These are phyloP conservation scores for Leishmania turanica DNA, from an alignment of 208 protist genomes.

Conservation along the genomic window DNA sequence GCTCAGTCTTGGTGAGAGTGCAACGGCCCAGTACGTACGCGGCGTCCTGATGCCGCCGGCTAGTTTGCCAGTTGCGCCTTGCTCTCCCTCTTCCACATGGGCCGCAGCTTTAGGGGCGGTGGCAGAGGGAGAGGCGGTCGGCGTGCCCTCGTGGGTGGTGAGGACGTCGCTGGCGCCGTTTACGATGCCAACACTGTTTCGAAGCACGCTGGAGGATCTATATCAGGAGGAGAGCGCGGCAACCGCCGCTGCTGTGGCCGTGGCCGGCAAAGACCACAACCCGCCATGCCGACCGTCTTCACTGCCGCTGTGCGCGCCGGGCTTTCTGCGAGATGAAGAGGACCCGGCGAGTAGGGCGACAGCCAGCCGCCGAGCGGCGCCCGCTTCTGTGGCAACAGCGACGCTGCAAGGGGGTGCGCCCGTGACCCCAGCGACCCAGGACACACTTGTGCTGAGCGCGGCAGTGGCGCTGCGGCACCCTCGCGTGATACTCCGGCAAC, in stretches of 20 bases:
- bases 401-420: not conserved
- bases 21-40: constrained; percentile 38
- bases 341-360: not conserved
- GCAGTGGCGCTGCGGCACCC: constrained; percentile 59
- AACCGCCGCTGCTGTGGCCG: not conserved
- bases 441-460: constrained; percentile 26
- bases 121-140: not conserved
- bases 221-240: constrained; percentile 18
- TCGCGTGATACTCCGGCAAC: constrained; percentile 39
- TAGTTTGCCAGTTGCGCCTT: not conserved
- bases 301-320: constrained; percentile 5
- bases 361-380: no score
- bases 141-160: not conserved
- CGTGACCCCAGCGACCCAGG: constrained; percentile 1
- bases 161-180: constrained; percentile 19
- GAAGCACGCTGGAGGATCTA: constrained; percentile 26
- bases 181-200: constrained; percentile 31
- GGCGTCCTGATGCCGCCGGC: constrained; percentile 21
- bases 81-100: not conserved
- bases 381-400: not conserved
- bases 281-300: not conserved
- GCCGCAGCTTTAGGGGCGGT: not conserved
- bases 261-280: not conserved
- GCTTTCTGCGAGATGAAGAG: not conserved
- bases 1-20: constrained; percentile 31